Percentiles rank a stretch among this genome's conserved stretches.
Conservation (phyloP, 306 rosid genomes). For the Lathyrus oleraceus region DNA sequence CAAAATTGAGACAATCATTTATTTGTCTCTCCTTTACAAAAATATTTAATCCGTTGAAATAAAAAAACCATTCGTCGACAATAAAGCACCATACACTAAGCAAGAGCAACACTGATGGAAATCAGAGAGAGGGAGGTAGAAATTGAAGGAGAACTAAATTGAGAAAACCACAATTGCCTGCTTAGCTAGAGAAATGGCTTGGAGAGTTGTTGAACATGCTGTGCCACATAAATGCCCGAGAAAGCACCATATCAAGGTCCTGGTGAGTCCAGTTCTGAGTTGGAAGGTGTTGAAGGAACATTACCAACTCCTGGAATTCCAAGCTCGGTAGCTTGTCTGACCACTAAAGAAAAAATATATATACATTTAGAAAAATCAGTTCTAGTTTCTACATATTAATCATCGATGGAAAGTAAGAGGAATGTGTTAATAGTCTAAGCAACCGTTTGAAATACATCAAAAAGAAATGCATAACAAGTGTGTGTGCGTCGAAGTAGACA, state of each 20-base stretch:
- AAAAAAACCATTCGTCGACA: slow-evolving; percentile 16
- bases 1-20: slow-evolving; percentile 27
- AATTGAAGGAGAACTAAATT: slow-evolving; percentile 4
- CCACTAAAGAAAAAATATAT: slow-evolving; percentile 64
- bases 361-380: slow-evolving; percentile 23
- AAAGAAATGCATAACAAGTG: not conserved
- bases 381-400: slow-evolving; percentile 5
- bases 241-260: slow-evolving; percentile 97
- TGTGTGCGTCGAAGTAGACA: not conserved
- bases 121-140: not conserved
- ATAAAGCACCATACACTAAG: slow-evolving; percentile 22
- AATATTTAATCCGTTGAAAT: slow-evolving; percentile 36
- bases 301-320: slow-evolving; percentile 95
- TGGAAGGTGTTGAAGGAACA: slow-evolving; percentile 99
- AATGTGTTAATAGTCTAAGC: not conserved
- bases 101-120: slow-evolving; percentile 12
- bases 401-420: slow-evolving; percentile 1
- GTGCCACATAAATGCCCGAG: slow-evolving; percentile 98
- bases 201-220: slow-evolving; percentile 97
- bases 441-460: not conserved
- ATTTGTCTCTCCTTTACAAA: slow-evolving; percentile 39
- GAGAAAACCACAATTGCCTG: slow-evolving; percentile 34
- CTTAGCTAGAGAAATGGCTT: slow-evolving; percentile 76
- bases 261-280: slow-evolving; percentile 87
- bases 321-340: slow-evolving; percentile 77